Conservation (phyloP, 2,329 filamentous ascomycete species). For the Diaporthe aspalathi region DNA sequence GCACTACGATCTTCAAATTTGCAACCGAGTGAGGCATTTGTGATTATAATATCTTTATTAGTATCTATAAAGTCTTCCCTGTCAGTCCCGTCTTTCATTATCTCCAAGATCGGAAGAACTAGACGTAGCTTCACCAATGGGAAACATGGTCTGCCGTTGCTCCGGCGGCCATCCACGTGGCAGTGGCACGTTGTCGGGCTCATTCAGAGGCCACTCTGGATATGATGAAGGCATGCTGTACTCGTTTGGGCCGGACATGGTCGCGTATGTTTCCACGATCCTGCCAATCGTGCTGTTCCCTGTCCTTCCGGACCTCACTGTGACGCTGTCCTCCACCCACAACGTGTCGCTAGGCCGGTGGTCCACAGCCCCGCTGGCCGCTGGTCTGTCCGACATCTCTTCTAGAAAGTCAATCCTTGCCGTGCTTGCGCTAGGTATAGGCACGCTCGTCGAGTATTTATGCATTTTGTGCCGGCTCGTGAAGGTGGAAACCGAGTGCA, state of each 20-base stretch:
- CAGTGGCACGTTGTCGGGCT: constrained; percentile 14
- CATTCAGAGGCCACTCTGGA: constrained; percentile 15
- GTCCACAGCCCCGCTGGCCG: background rate
- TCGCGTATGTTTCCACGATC: constrained; percentile 6
- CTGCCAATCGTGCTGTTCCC: constrained; percentile 20
- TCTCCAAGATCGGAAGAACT: constrained; percentile 16
- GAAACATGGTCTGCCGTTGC: constrained; percentile 24
- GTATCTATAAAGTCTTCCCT: too few relatives aligned
- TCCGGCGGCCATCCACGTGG: constrained; percentile 13
- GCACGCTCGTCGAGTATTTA: constrained; percentile 12
- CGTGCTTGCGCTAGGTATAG: constrained; percentile 9
- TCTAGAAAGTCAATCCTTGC: background rate
- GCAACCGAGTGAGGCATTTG: too few relatives aligned
- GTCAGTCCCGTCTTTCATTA: background rate
- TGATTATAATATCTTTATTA: background rate
- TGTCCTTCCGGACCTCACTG: constrained; percentile 12
- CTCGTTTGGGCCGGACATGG: constrained; percentile 4
- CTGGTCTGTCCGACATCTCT: background rate
- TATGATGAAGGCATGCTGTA: background rate
- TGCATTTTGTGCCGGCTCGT: constrained; percentile 15
- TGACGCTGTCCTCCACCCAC: constrained; percentile 5
- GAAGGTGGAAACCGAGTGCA: constrained; percentile 6
- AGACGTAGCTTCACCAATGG: constrained; percentile 5
- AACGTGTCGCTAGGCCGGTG: background rate
- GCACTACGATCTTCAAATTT: background rate